These are phyloP conservation scores for Rehmannia glutinosa DNA, from an alignment of 257 asterid species.

Conservation along the genomic window DNA sequence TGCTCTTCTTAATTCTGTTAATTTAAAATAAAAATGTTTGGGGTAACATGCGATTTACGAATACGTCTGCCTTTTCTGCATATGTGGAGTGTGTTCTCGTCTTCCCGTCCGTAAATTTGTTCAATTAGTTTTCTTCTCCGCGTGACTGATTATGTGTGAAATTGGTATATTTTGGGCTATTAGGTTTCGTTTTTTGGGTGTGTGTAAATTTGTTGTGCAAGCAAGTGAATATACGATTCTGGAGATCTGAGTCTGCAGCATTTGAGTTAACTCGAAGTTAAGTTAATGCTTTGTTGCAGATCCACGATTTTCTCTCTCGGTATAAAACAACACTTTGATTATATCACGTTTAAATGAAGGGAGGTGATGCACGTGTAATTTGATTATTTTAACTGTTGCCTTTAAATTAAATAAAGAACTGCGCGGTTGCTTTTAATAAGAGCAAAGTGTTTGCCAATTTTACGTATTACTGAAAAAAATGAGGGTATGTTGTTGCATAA, in stretches of 20 bases:
- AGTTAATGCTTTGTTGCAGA: conserved; percentile 25
- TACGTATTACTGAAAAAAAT: neutral
- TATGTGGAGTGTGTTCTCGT: neutral
- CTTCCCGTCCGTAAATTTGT: neutral
- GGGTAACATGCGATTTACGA: neutral
- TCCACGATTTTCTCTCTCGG: conserved; percentile 39
- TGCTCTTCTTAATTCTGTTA: neutral
- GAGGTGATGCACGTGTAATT: conserved; percentile 18
- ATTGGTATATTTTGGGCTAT: neutral
- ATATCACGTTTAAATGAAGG: conserved; percentile 4
- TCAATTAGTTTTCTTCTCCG: conserved; percentile 2
- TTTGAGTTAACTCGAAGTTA: conserved; percentile 32
- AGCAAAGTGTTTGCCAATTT: neutral
- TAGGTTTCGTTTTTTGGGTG: neutral
- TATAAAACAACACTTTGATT: conserved; percentile 11
- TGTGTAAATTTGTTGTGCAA: conserved; percentile 1
- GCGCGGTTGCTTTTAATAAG: conserved; percentile 4
- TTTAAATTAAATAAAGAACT: neutral
- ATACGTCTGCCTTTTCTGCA: neutral
- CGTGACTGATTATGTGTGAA: conserved; percentile 6
- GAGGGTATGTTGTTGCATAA: neutral
- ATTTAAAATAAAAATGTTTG: neutral
- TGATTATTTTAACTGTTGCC: conserved; percentile 8
- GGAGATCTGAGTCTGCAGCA: conserved; percentile 26
- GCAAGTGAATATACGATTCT: neutral